Percentiles rank a stretch among this genome's conserved stretches.
These are phyloP conservation scores for Fusarium neocosmosporiellum DNA, from an alignment of 2,329 filamentous ascomycete species.

Conservation along the genomic window DNA sequence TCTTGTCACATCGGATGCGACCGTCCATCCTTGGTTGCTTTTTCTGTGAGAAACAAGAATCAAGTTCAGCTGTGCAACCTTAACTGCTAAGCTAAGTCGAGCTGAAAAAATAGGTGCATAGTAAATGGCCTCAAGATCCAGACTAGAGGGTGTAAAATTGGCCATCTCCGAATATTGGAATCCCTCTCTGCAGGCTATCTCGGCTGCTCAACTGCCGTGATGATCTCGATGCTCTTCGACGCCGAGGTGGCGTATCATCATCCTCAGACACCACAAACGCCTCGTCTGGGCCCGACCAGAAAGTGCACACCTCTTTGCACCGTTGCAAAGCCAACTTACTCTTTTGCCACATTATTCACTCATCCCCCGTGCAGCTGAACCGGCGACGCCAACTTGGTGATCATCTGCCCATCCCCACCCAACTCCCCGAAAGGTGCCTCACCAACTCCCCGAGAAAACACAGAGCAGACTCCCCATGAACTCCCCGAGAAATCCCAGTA, in stretches of 20 bases:
- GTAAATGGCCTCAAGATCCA: background rate
- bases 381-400: background rate
- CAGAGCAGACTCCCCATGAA: conserved; percentile 16
- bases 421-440: conserved; percentile 3
- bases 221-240: background rate
- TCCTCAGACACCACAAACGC: background rate
- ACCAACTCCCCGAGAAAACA: conserved; percentile 24
- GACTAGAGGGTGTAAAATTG: background rate
- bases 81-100: background rate
- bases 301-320: background rate
- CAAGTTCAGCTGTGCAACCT: background rate
- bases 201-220: background rate
- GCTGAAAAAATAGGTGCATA: background rate
- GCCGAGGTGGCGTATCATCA: background rate
- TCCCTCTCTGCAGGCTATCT: background rate
- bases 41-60: background rate
- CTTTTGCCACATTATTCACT: background rate
- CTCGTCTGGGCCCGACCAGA: background rate
- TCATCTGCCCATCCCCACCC: conserved; percentile 3
- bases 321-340: background rate
- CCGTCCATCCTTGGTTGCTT: background rate
- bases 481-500: conserved; percentile 24
- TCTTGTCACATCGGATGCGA: background rate
- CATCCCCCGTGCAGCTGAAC: background rate
- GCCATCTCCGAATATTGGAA: background rate